Base-by-base conservation (phyloP, 176 grass and related monocot genomes). In the Puya raimondii region DNA sequence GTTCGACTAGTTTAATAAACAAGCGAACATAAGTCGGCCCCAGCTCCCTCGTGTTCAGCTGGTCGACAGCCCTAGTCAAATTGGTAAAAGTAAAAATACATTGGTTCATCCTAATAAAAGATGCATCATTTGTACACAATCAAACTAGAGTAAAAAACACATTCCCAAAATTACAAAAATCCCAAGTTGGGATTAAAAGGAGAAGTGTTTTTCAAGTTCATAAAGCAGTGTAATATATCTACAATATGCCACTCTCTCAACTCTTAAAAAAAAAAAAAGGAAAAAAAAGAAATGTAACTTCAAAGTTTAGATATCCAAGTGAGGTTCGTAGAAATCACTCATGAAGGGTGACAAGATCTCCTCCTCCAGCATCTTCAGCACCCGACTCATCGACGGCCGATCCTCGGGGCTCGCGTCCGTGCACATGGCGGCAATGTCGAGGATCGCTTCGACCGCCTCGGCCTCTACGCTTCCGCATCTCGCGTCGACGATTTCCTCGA, bases 401-500 rank as follows among this genome's bases (percentile, higher is more conserved):
- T 90, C 80, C 0, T 47, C 74, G 0, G 94, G 89, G 68, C 88
- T 88, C 1, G 90, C 87, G 3, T 88, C 87, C 0, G 90, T 93
- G 80, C 94, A 93, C 94, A 99, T 99, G 0, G 94, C 87, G 2
- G 94, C 94, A 12, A 99, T 93, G 69, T 99, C 94, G 0, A 99
- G 84, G 57, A 99, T 83, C 3, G 87, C 87, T 69, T 99, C 94
- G 4, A 88, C 80, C 0, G 84, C 90, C 48, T 99, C 94, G 4
- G 82, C 94, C 23, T 90, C 94, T 47, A 93, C 90, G 0, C 84
- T 81, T 0, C 84, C 85, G 0, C 78, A 88, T 3, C 33, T 75
- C 66, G 75, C 68, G 0, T 99, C 94, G 10, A 93, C 23, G 21
- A 99, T 99, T 66, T 99, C 94, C 48, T 99, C 94, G 72, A 99